Percentiles rank a stretch among this genome's conserved stretches.
phyloP scores from a whole-genome alignment of 139 green algal species.

The Volvox africanus region DNA sequence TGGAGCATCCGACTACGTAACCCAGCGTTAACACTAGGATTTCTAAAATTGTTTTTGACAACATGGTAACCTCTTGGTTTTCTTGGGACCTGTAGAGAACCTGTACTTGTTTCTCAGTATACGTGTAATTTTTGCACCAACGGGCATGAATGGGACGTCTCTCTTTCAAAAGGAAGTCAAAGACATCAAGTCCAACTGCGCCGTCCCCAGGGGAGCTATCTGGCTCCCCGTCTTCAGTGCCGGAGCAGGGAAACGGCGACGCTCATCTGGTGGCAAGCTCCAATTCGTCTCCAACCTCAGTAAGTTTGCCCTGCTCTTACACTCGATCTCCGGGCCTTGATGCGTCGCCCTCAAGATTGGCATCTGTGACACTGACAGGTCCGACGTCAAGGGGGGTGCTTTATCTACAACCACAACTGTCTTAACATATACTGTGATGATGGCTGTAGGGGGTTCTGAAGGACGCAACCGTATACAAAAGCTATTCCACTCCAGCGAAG shows the following conservation, averaged over 20 bases:
- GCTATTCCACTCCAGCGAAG: background rate
- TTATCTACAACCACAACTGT: too few relatives aligned
- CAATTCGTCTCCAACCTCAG: background rate
- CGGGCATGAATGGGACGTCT: constrained; percentile 2
- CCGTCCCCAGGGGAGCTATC: background rate
- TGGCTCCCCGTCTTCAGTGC: background rate
- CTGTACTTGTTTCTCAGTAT: too few relatives aligned
- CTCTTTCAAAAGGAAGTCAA: background rate
- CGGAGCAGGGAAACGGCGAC: background rate
- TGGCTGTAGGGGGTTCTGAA: background rate
- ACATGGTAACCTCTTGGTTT: too few relatives aligned
- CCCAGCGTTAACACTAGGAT: too few relatives aligned
- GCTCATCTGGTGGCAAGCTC: background rate
- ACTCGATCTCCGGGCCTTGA: too few relatives aligned
- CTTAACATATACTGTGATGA: background rate
- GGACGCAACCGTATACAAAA: background rate
- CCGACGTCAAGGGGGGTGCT: too few relatives aligned
- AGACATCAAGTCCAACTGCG: background rate
- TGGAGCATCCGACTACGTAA: too few relatives aligned
- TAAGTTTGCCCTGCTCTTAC: background rate
- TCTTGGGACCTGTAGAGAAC: too few relatives aligned
- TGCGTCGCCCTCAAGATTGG: too few relatives aligned
- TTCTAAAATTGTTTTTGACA: too few relatives aligned
- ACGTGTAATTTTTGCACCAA: background rate
- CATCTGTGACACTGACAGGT: too few relatives aligned